Evolutionary conservation across 805 yeast genomes (phyloP), one percentile per base, ranked within the genome.

Genomic region (Pichia phayaonensis): DNA sequence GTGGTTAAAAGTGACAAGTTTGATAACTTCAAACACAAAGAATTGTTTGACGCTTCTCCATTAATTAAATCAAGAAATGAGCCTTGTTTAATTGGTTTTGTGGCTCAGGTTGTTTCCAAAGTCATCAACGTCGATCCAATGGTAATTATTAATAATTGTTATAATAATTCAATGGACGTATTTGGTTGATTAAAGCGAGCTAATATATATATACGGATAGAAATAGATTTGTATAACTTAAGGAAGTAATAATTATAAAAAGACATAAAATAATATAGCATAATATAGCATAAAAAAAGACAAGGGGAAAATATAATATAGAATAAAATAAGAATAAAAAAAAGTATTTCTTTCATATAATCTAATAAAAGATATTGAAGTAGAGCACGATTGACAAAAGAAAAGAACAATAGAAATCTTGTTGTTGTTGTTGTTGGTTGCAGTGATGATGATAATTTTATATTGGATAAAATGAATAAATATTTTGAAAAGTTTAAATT

Each of bases 31-130:
- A 18, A 49, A 21, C 29, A 47, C 20, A 29, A 38, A 2, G 70
- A 72, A 2, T 60, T 61, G 13, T 61, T 64, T 42, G 61, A 69
- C 0, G 56, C 57, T 22, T 47, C 62, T 18, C 81, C 83, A 3
- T 56, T 88, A 72, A 77, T 94, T 42, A 85, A 85, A 56, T 84
- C 92, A 0, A 75, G 99, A 61, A 90, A 94, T 64, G 99, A 94
- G 66, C 99, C 99, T 0, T 90, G 95, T 46, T 76, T 80, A 42
- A 80, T 94, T 48, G 88, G 89, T 3, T 79, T 81, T 50, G 90
- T 90, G 0, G 97, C 95, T 1, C 79, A 77, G 52, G 81, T 82
- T 2, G 70, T 86, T 40, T 75, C 86, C 2, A 75, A 72, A 16
- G 61, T 84, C 44, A 75, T 73, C 54, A 63, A 64, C 0, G 56